Conservation (phyloP, 2,329 filamentous ascomycete genomes). For the Ophiostoma quercus region DNA sequence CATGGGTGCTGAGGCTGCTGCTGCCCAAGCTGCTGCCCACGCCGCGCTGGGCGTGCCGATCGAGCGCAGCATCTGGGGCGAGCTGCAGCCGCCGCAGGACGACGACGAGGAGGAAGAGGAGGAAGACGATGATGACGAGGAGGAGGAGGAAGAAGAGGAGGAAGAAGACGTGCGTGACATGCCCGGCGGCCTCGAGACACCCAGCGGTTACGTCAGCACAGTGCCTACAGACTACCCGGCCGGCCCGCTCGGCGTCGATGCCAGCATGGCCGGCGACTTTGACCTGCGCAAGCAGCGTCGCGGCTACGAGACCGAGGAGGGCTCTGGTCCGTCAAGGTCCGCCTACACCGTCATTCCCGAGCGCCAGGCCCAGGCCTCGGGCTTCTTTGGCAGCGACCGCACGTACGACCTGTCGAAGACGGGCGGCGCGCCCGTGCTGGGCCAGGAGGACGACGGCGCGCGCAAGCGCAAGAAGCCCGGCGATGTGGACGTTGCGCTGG, state of each 20-base stretch:
- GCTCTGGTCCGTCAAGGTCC: conserved; percentile 58
- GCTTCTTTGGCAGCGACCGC: conserved; percentile 94
- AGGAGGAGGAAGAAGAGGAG: conserved; percentile 67
- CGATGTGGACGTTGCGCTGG: conserved; percentile 87
- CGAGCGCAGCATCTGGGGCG: conserved; percentile 86
- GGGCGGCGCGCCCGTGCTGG: conserved; percentile 58
- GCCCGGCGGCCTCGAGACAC: conserved; percentile 68
- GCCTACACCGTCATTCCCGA: conserved; percentile 90
- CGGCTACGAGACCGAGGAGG: conserved; percentile 83
- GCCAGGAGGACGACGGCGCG: conserved; percentile 65
- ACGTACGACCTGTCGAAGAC: conserved; percentile 75
- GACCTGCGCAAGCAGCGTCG: conserved; percentile 82
- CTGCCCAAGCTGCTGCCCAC: conserved; percentile 37
- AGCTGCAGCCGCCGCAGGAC: conserved; percentile 74
- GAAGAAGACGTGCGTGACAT: conserved; percentile 57
- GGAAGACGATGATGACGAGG: conserved; percentile 51
- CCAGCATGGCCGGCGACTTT: conserved; percentile 78
- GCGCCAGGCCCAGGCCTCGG: conserved; percentile 74
- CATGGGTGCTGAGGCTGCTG: conserved; percentile 21
- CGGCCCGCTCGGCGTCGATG: conserved; percentile 58
- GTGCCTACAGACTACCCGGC: conserved; percentile 74
- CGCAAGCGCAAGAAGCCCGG: conserved; percentile 93
- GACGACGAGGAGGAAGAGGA: conserved; percentile 66
- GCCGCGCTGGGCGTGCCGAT: conserved; percentile 63
- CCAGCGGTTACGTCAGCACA: conserved; percentile 72